These are phyloP conservation scores for Penicillium waksmanii DNA, from an alignment of 495 filamentous ascomycete species.

Conservation along the genomic window DNA sequence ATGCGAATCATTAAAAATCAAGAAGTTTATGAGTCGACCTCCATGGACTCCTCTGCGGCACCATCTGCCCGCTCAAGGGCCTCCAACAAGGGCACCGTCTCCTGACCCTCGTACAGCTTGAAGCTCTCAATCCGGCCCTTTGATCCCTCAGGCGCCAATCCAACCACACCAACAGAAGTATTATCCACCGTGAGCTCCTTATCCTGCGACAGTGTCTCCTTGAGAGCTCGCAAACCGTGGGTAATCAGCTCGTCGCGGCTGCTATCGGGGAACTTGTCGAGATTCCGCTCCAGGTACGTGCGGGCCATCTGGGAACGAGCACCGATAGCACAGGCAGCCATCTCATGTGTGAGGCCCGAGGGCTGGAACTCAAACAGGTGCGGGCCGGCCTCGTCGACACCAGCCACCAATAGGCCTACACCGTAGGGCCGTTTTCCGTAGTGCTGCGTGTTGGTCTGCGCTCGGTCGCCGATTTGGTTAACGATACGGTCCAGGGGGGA, in stretches of 20 bases:
- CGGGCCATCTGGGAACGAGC: slow-evolving; percentile 95
- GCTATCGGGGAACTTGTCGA: slow-evolving; percentile 75
- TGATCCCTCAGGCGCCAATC: slow-evolving; percentile 56
- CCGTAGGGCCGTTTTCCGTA: slow-evolving; percentile 97
- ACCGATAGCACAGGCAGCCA: slow-evolving; percentile 92
- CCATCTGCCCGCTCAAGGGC: slow-evolving; percentile 73
- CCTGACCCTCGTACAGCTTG: slow-evolving; percentile 87
- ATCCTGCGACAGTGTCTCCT: slow-evolving; percentile 94
- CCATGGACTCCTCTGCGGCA: slow-evolving; percentile 72
- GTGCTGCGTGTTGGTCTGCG: slow-evolving; percentile 96
- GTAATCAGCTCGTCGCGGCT: slow-evolving; percentile 82
- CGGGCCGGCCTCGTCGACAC: slow-evolving; percentile 89
- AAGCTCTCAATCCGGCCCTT: slow-evolving; percentile 72
- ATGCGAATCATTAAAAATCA: slow-evolving; percentile 36
- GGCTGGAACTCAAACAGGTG: slow-evolving; percentile 99
- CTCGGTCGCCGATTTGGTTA: slow-evolving; percentile 88
- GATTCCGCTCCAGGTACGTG: slow-evolving; percentile 91
- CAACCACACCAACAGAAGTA: slow-evolving; percentile 86
- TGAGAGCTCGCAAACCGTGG: slow-evolving; percentile 88
- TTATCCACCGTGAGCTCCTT: slow-evolving; percentile 97
- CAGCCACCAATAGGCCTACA: slow-evolving; percentile 90
- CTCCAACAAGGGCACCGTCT: slow-evolving; percentile 70
- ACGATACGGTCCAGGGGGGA: slow-evolving; percentile 85
- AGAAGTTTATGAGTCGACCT: slow-evolving; percentile 71
- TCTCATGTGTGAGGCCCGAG: slow-evolving; percentile 93